Conservation (phyloP, 257 asterid species). For the Ilex asprella region DNA sequence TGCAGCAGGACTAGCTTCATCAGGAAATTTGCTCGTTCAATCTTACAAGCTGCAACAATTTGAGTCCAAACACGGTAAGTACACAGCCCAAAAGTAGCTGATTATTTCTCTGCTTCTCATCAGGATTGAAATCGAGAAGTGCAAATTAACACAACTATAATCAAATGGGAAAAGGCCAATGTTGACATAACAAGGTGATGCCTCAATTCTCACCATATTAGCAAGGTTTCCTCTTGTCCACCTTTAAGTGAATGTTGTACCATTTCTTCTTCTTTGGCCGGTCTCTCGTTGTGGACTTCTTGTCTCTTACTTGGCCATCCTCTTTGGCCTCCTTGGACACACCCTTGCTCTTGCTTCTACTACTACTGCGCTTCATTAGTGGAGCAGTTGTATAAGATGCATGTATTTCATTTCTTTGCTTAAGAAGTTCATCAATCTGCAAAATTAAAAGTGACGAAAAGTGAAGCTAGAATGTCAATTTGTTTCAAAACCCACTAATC, state of each 20-base stretch:
- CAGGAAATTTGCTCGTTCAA: conserved; percentile 3
- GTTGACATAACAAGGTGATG: too few relatives aligned
- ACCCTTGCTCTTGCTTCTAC: conserved; percentile 58
- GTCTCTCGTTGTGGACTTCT: conserved; percentile 45
- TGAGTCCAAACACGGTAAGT: background rate
- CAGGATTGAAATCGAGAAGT: background rate
- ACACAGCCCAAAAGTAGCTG: conserved; percentile 4
- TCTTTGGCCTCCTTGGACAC: conserved; percentile 44
- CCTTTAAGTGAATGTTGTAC: conserved; percentile 79
- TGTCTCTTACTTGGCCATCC: conserved; percentile 45
- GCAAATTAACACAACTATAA: background rate
- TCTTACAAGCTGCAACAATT: conserved; percentile 2
- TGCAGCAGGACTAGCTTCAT: conserved; percentile 2
- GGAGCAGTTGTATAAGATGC: conserved; percentile 68
- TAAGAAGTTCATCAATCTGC: conserved; percentile 93
- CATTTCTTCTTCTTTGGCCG: conserved; percentile 74
- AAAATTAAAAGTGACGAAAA: background rate
- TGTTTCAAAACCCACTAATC: background rate
- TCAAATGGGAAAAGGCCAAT: background rate
- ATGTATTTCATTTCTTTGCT: conserved; percentile 73
- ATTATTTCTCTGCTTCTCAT: background rate
- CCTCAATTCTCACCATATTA: conserved; percentile 24
- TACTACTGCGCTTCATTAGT: conserved; percentile 53
- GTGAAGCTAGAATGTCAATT: background rate
- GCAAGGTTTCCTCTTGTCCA: conserved; percentile 83